Conservation (phyloP, 2,329 filamentous ascomycete genomes). For the Colletotrichum ledebouriae region DNA sequence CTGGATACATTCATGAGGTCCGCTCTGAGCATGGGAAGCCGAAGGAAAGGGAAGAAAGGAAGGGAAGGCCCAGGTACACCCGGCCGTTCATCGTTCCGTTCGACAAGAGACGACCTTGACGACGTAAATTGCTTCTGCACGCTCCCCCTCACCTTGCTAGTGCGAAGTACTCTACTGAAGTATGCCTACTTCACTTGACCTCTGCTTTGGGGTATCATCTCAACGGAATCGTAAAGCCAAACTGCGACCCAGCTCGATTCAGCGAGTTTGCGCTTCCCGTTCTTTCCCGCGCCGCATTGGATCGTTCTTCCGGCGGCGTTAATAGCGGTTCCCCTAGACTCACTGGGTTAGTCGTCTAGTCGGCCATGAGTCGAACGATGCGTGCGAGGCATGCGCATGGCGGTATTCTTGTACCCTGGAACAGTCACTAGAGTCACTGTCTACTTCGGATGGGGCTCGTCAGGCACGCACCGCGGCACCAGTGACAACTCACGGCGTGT, state of each 20-base stretch:
- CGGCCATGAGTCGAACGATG: conserved; percentile 7
- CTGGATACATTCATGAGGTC: conserved; percentile 28
- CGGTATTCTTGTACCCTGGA: conserved; percentile 12
- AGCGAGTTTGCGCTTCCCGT: conserved; percentile 2
- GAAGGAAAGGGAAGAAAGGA: conserved; percentile 6
- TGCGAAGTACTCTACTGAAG: no score
- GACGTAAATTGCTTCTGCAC: conserved; percentile 18
- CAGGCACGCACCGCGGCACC: conserved; percentile 25
- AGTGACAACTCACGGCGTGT: conserved; percentile 18
- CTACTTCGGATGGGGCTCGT: conserved; percentile 5
- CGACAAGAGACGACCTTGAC: conserved; percentile 34
- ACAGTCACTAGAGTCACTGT: neutral
- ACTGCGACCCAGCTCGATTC: neutral
- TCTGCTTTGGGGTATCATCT: conserved; percentile 18
- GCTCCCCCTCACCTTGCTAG: conserved; percentile 13
- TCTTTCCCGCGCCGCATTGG: conserved; percentile 1
- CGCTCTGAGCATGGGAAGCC: conserved; percentile 29
- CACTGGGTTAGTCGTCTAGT: neutral
- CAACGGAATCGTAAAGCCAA: neutral
- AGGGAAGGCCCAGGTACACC: conserved; percentile 31
- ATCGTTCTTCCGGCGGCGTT: conserved; percentile 2
- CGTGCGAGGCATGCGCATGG: conserved; percentile 12
- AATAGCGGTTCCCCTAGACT: neutral
- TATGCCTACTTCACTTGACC: conserved; percentile 11
- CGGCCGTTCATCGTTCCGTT: conserved; percentile 27